Percentiles rank a stretch among this genome's conserved stretches.
Evolutionary conservation across 495 filamentous ascomycete genomes (phyloP).

Genomic region (Neurospora sp.): DNA sequence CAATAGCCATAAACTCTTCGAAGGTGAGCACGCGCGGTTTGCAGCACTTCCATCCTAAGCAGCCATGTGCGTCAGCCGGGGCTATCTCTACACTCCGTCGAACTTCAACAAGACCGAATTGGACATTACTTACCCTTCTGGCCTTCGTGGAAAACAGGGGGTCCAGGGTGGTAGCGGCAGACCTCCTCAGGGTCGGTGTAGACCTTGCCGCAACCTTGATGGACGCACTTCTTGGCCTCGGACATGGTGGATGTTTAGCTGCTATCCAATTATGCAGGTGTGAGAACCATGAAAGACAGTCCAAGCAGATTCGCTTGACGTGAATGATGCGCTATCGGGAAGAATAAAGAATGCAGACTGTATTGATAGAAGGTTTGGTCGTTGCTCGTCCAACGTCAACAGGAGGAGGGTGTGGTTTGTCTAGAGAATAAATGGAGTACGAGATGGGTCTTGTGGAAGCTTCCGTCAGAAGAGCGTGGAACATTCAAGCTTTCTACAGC

Average conservation of each 20-base stretch:
- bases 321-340: background rate
- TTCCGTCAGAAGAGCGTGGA: background rate
- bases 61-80: background rate
- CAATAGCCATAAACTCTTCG: conserved; percentile 92
- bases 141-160: conserved; percentile 93
- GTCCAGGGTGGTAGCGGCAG: conserved; percentile 88
- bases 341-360: background rate
- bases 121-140: conserved; percentile 71
- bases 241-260: conserved; percentile 39
- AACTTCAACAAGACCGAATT: conserved; percentile 1
- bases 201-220: conserved; percentile 86
- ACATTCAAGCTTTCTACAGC: background rate
- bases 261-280: background rate
- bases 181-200: conserved; percentile 77
- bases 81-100: background rate
- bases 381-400: background rate
- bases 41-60: conserved; percentile 97
- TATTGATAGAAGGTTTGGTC: background rate
- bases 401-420: background rate
- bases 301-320: background rate
- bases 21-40: conserved; percentile 97
- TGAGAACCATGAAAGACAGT: background rate
- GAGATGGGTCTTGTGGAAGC: background rate
- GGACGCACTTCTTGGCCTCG: conserved; percentile 74
- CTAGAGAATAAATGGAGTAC: background rate